phyloP scores from a whole-genome alignment of 2,329 filamentous ascomycete genomes.

The Beauveria caledonica region DNA sequence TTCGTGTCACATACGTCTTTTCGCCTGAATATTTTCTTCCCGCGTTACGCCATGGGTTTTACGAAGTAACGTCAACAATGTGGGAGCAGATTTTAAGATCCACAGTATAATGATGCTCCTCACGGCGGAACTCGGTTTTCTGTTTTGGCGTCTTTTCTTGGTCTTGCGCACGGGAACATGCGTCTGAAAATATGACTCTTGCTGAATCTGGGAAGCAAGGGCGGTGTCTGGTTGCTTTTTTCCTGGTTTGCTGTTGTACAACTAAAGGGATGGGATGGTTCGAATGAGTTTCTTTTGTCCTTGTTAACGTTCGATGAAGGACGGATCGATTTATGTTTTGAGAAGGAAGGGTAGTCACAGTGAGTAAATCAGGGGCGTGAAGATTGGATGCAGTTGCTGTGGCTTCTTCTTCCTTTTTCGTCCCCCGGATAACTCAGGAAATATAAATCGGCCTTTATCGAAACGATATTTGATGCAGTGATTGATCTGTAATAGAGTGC shows the following conservation, averaged over 20 bases:
- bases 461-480: neutral
- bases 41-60: neutral
- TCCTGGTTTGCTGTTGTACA: constrained; percentile 14
- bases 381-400: neutral
- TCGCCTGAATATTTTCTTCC: neutral
- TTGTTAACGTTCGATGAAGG: constrained; percentile 15
- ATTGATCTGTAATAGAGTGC: neutral
- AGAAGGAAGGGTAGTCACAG: neutral
- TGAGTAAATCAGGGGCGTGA: neutral
- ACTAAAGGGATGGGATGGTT: constrained; percentile 12
- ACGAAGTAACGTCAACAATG: constrained; percentile 4
- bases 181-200: neutral
- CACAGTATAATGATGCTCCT: neutral
- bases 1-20: constrained; percentile 11
- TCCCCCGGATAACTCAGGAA: constrained; percentile 14
- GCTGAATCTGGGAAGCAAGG: constrained; percentile 3
- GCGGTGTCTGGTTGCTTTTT: neutral
- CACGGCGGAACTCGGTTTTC: constrained; percentile 1
- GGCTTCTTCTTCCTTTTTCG: neutral
- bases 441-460: constrained; percentile 18
- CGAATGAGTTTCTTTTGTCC: constrained; percentile 10
- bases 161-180: constrained; percentile 1
- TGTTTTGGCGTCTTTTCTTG: neutral
- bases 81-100: neutral
- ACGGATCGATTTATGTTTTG: constrained; percentile 15